These are phyloP conservation scores for Periconia macrospinosa DNA, from an alignment of 2,329 filamentous ascomycete species.

Conservation along the genomic window DNA sequence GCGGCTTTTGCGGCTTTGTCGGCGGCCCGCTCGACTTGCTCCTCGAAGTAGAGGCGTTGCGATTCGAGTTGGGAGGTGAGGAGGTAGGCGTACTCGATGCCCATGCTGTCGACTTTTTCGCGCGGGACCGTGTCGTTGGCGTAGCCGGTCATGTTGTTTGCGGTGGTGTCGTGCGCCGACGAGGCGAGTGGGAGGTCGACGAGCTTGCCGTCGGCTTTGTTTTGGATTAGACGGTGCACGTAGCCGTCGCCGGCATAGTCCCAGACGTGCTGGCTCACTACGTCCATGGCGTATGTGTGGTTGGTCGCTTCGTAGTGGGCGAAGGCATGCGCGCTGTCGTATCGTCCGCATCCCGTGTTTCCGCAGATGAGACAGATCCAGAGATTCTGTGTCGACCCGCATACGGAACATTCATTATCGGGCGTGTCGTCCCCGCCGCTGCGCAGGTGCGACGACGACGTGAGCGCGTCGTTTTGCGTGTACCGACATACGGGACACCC, in stretches of 20 bases:
- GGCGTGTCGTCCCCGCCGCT: slow-evolving; percentile 42
- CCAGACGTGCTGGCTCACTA: slow-evolving; percentile 94
- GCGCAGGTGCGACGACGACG: slow-evolving; percentile 16
- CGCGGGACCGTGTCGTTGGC: slow-evolving; percentile 67
- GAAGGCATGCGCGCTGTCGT: slow-evolving; percentile 91
- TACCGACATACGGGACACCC: slow-evolving; percentile 95
- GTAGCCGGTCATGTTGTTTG: slow-evolving; percentile 47
- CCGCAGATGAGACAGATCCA: slow-evolving; percentile 97
- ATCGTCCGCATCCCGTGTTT: slow-evolving; percentile 88
- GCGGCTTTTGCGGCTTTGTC: slow-evolving; percentile 83
- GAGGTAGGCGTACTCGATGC: slow-evolving; percentile 91
- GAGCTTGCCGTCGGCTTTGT: slow-evolving; percentile 88
- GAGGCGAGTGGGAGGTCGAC: slow-evolving; percentile 75
- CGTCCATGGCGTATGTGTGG: slow-evolving; percentile 90
- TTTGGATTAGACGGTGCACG: slow-evolving; percentile 92
- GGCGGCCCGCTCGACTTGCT: slow-evolving; percentile 82
- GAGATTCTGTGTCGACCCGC: slow-evolving; percentile 77
- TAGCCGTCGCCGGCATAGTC: slow-evolving; percentile 96
- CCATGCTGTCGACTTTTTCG: slow-evolving; percentile 75
- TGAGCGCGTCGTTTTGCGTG: slow-evolving; percentile 64
- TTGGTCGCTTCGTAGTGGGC: slow-evolving; percentile 88
- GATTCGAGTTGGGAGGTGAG: slow-evolving; percentile 91
- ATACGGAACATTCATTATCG: slow-evolving; percentile 77
- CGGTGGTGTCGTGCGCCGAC: slow-evolving; percentile 16
- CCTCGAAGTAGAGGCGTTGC: slow-evolving; percentile 92